Percentiles rank a stretch among this genome's conserved stretches.
phyloP scores from a whole-genome alignment of 129 eudicot genomes.

The Helianthus tuberosus region DNA sequence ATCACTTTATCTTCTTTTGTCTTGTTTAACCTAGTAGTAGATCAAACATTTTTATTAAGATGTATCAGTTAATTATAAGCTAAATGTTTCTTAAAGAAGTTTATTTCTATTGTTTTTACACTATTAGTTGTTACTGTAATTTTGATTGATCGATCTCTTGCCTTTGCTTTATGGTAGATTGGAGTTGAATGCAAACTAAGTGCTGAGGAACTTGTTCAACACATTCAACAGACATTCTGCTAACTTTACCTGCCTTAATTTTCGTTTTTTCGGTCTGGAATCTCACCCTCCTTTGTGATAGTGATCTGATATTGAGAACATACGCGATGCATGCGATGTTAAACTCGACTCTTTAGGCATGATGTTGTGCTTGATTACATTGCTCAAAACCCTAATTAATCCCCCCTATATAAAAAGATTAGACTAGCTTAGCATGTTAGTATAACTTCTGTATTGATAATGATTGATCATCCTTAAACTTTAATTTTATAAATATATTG shows the following conservation, averaged over 20 bases:
- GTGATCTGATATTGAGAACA: background rate
- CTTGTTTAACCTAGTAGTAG: too few relatives aligned
- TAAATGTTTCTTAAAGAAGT: background rate
- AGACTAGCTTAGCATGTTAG: constrained; percentile 1
- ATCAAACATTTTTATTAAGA: too few relatives aligned
- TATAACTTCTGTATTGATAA: constrained; percentile 3
- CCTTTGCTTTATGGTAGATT: constrained; percentile 48
- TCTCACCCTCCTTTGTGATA: background rate
- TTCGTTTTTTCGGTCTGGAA: constrained; percentile 1
- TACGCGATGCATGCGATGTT: background rate
- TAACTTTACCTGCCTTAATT: constrained; percentile 7
- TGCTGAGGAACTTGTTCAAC: constrained; percentile 90
- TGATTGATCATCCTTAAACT: background rate
- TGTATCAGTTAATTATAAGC: too few relatives aligned
- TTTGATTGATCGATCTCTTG: background rate
- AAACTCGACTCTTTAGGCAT: background rate
- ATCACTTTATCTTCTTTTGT: too few relatives aligned
- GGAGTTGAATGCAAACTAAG: constrained; percentile 95
- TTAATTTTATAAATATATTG: background rate
- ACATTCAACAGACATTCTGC: constrained; percentile 87
- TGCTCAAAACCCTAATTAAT: constrained; percentile 9
- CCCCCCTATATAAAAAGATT: constrained; percentile 4
- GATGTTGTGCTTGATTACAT: background rate
- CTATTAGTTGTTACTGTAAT: background rate
- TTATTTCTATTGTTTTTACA: background rate